phyloP scores from a whole-genome alignment of 192 early-diverging fungal genomes.

The Backusella mclennaniae region DNA sequence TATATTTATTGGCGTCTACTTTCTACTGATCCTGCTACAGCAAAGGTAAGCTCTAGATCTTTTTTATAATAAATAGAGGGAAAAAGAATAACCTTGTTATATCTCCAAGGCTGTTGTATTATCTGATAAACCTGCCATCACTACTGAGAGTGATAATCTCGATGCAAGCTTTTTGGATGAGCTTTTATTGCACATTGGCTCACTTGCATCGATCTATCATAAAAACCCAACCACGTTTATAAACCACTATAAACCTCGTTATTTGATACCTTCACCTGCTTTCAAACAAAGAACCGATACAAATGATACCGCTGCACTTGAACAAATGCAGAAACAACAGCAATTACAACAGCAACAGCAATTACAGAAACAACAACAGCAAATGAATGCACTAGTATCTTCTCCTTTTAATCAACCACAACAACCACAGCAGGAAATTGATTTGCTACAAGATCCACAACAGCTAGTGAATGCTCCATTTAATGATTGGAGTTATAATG shows the following conservation, averaged over 20 bases:
- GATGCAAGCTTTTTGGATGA: conserved; percentile 84
- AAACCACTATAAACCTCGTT: conserved; percentile 57
- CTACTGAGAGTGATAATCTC: conserved; percentile 92
- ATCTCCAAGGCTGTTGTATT: conserved; percentile 76
- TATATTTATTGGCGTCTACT: conserved; percentile 98
- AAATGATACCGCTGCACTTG: neutral
- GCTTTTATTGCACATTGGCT: conserved; percentile 82
- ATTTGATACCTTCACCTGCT: conserved; percentile 49
- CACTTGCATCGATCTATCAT: conserved; percentile 88
- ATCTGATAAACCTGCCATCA: conserved; percentile 91
- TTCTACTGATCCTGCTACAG: conserved; percentile 89
- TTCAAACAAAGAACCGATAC: conserved; percentile 34
- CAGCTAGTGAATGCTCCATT: neutral
- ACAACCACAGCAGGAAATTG: conserved; percentile 18
- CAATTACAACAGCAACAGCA: conserved; percentile 6
- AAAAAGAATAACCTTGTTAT: too few relatives aligned
- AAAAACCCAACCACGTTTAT: conserved; percentile 88
- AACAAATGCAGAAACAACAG: neutral
- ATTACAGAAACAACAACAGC: neutral
- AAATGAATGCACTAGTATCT: neutral
- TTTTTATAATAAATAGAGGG: too few relatives aligned
- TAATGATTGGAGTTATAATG: conserved; percentile 10
- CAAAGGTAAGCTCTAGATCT: conserved; percentile 51
- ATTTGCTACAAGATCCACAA: neutral
- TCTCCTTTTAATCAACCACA: conserved; percentile 2